These are phyloP conservation scores for Kappamyces sp. DNA, from an alignment of 192 early-diverging fungal species.

Conservation along the genomic window DNA sequence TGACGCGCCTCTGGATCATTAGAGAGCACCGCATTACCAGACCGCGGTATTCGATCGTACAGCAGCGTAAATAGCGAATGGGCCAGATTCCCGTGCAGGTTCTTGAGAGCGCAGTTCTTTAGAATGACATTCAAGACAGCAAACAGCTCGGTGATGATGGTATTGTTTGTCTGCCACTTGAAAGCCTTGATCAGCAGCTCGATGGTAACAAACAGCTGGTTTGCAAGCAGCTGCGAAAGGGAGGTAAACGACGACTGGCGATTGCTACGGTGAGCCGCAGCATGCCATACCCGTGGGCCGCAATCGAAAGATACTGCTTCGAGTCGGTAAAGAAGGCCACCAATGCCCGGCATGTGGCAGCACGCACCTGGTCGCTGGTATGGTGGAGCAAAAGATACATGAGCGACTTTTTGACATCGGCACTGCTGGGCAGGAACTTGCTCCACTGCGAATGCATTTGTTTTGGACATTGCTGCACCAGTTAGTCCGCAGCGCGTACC, in stretches of 20 bases:
- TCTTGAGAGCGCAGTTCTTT: constrained; percentile 14
- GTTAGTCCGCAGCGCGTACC: constrained; percentile 13
- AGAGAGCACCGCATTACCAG: neutral
- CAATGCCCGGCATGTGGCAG: constrained; percentile 26
- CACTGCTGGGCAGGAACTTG: constrained; percentile 27
- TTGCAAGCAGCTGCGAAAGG: constrained; percentile 34
- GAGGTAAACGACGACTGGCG: constrained; percentile 26
- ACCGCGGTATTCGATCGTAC: constrained; percentile 20
- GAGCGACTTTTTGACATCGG: constrained; percentile 11
- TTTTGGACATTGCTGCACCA: constrained; percentile 26
- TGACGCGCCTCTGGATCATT: neutral
- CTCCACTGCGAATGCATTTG: constrained; percentile 33
- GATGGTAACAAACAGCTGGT: constrained; percentile 29
- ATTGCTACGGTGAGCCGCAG: constrained; percentile 3
- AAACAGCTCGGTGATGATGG: constrained; percentile 11
- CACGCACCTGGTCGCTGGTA: constrained; percentile 19
- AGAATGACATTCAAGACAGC: constrained; percentile 1
- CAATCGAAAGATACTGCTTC: constrained; percentile 35
- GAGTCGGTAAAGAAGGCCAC: constrained; percentile 30
- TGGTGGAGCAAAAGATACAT: constrained; percentile 21
- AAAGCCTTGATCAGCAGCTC: constrained; percentile 18
- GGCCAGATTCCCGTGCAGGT: neutral
- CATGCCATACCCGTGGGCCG: constrained; percentile 26
- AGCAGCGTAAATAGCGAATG: constrained; percentile 16
- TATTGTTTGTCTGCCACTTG: constrained; percentile 19